Base-by-base conservation (phyloP, 345 rosid species). In the Diplotaxis tenuifolia region DNA sequence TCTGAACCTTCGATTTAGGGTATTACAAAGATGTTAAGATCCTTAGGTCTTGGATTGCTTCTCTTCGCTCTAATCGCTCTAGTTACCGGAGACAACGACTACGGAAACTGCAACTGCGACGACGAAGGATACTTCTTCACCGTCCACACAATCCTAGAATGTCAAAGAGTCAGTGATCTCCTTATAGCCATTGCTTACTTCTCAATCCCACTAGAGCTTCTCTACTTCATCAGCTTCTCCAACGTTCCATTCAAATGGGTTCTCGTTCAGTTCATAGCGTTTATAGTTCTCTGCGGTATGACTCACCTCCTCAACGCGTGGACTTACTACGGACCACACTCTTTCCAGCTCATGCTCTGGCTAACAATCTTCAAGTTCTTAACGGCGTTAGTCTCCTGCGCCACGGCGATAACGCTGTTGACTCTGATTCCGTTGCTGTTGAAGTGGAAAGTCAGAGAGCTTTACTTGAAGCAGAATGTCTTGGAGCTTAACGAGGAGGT, bases 161-260 rank as follows among this genome's bases (percentile, higher is more conserved):
- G 95, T 55, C 97, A 94, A 58, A 88, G 79, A 81, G 95, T 92
- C 70, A 94, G 98, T 79, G 98, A 94, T 87, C 81, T 88, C 78
- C 71, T 94, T 55, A 94, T 94, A 68, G 96, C 92, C 7, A 82
- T 89, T 61, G 98, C 98, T 0, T 91, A 94, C 78, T 91, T 94
- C 79, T 94, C 98, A 0, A 94, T 94, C 64, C 98, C 98, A 4
- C 83, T 94, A 1, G 98, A 94, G 79, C 86, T 94, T 6, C 92
- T 94, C 50, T 94, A 88, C 88, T 94, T 94, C 70, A 75, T 94
- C 71, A 94, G 97, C 81, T 89, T 87, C 83, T 85, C 98, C 22
- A 84, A 88, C 58, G 79, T 94, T 68, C 98, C 98, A 9, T 94
- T 94, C 82, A 94, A 94, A 88, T 94, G 98, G 98, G 98, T 94